phyloP scores from a whole-genome alignment of 108 stramenopile genomes.

The Cyclotella cryptica region DNA sequence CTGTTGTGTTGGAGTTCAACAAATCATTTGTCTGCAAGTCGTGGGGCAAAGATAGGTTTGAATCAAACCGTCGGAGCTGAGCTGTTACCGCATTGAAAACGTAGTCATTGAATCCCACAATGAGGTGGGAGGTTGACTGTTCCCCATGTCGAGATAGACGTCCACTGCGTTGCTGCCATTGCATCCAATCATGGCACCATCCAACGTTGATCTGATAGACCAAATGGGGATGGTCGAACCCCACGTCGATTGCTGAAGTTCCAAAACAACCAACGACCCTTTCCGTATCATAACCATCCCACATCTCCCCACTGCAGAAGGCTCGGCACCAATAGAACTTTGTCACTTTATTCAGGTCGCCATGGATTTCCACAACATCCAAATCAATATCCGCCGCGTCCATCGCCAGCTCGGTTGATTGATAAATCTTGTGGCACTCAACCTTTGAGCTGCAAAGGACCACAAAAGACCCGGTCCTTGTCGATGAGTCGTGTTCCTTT shows the following conservation, averaged over 20 bases:
- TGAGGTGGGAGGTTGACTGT: neutral
- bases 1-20: no score
- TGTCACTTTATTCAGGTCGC: neutral
- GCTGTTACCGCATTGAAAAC: neutral
- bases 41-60: neutral
- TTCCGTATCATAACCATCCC: neutral
- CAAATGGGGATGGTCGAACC: neutral
- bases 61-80: neutral
- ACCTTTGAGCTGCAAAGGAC: neutral
- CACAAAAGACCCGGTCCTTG: neutral
- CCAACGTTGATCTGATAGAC: neutral
- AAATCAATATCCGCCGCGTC: neutral
- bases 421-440: neutral
- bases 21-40: no score
- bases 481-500: neutral
- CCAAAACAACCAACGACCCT: neutral
- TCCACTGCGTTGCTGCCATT: neutral
- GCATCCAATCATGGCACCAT: conserved; percentile 1
- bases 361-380: neutral
- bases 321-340: neutral
- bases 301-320: neutral
- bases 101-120: neutral
- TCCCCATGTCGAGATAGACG: neutral
- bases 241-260: neutral
- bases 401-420: neutral